phyloP scores from a whole-genome alignment of 2,329 filamentous ascomycete genomes.

The Xylariaceae sp. region DNA sequence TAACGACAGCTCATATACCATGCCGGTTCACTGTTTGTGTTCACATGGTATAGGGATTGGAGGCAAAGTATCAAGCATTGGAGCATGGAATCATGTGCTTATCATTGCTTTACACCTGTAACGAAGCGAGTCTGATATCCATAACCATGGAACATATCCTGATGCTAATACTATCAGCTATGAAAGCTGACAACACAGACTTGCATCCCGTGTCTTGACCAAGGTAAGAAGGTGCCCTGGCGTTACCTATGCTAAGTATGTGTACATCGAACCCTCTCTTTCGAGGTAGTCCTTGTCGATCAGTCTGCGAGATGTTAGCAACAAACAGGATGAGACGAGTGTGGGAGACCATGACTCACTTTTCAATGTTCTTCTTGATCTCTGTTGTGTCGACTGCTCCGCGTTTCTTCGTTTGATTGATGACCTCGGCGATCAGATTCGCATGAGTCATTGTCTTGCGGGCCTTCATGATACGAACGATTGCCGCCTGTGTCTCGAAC shows the following conservation, averaged over 20 bases:
- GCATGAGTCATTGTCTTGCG: slow-evolving; percentile 80
- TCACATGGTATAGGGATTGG: too few relatives aligned
- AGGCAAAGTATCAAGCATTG: too few relatives aligned
- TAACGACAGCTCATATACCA: too few relatives aligned
- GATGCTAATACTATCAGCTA: not conserved
- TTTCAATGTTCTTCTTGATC: slow-evolving; percentile 97
- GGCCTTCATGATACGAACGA: slow-evolving; percentile 96
- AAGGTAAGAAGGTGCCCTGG: not conserved
- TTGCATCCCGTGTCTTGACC: not conserved
- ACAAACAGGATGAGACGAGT: slow-evolving; percentile 1
- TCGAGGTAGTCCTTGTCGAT: slow-evolving; percentile 95
- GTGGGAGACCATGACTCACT: slow-evolving; percentile 52
- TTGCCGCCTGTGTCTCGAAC: slow-evolving; percentile 94
- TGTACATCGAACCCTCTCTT: slow-evolving; percentile 66
- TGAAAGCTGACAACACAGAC: not conserved
- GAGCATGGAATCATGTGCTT: too few relatives aligned
- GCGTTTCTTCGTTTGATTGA: slow-evolving; percentile 80
- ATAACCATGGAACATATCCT: too few relatives aligned
- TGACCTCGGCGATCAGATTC: slow-evolving; percentile 88
- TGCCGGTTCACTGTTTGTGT: too few relatives aligned
- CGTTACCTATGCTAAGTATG: slow-evolving; percentile 58
- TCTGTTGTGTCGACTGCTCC: slow-evolving; percentile 81
- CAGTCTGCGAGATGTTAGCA: slow-evolving; percentile 51
- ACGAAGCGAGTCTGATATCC: too few relatives aligned
- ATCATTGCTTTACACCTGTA: too few relatives aligned